phyloP scores from a whole-genome alignment of 1,284 basidiomycete genomes.

The Naganishia cerealis region DNA sequence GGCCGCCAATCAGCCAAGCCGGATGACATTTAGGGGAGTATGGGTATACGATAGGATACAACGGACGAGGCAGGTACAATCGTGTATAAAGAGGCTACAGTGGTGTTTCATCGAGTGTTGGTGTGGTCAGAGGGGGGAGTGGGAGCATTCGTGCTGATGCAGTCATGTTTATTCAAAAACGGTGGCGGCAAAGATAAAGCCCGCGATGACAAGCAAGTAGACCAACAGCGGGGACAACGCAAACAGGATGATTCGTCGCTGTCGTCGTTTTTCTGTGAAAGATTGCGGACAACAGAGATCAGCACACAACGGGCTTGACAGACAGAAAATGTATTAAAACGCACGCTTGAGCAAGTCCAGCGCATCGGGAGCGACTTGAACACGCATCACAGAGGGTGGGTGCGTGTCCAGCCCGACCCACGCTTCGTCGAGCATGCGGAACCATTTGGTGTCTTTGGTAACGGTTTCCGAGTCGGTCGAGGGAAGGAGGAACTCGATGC shows the following conservation, averaged over 20 bases:
- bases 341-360: constrained; percentile 18
- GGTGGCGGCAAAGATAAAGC: constrained; percentile 7
- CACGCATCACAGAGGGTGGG: constrained; percentile 20
- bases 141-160: neutral
- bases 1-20: constrained; percentile 17
- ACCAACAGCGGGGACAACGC: constrained; percentile 16
- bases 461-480: constrained; percentile 22
- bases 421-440: constrained; percentile 24
- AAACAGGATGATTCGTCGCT: constrained; percentile 20
- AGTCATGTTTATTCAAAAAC: neutral
- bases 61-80: constrained; percentile 14
- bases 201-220: constrained; percentile 21
- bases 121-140: neutral
- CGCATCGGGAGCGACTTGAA: constrained; percentile 8
- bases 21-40: neutral
- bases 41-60: constrained; percentile 16
- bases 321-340: neutral
- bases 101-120: neutral
- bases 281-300: neutral
- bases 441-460: constrained; percentile 27
- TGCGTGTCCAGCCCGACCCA: constrained; percentile 21
- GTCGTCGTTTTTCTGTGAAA: constrained; percentile 11
- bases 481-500: constrained; percentile 24
- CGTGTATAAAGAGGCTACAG: constrained; percentile 27
- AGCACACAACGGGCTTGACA: neutral